Conservation (phyloP, 139 green algal species). For the Microglena sp. region DNA sequence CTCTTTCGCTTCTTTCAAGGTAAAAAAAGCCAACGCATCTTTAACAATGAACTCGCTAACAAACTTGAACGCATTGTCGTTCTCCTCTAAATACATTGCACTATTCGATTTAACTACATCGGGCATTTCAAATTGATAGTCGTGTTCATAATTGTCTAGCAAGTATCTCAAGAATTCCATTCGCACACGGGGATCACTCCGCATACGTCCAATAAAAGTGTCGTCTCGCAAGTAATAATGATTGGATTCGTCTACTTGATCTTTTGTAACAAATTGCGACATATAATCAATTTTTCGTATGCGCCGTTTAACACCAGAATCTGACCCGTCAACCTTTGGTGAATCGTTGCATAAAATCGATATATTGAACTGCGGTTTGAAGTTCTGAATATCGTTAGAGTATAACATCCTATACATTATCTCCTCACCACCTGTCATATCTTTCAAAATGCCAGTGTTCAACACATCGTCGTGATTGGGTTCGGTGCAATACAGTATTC, state of each 20-base stretch:
- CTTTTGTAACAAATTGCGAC: background rate
- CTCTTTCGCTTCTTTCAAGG: too few relatives aligned
- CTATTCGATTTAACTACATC: background rate
- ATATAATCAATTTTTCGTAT: conserved; percentile 6
- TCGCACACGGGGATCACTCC: background rate
- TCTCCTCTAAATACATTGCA: background rate
- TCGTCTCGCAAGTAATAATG: conserved; percentile 1
- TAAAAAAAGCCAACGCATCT: too few relatives aligned
- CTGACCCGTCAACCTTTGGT: conserved; percentile 1
- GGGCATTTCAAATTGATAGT: conserved; percentile 4
- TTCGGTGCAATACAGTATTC: conserved; percentile 9
- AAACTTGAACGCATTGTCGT: background rate
- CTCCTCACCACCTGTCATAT: conserved; percentile 4
- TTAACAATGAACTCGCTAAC: background rate
- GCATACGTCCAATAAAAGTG: background rate
- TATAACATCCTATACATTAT: background rate
- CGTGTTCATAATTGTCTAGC: background rate
- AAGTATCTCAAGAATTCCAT: conserved; percentile 1
- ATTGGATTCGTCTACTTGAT: background rate
- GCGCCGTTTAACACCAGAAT: background rate
- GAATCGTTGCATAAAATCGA: conserved; percentile 6
- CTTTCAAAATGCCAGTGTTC: conserved; percentile 6
- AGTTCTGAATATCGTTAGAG: conserved; percentile 2
- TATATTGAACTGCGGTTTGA: conserved; percentile 1
- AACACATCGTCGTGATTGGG: background rate